Base-by-base conservation (phyloP, 73 alveolate species). In the Halteria grandinella region DNA sequence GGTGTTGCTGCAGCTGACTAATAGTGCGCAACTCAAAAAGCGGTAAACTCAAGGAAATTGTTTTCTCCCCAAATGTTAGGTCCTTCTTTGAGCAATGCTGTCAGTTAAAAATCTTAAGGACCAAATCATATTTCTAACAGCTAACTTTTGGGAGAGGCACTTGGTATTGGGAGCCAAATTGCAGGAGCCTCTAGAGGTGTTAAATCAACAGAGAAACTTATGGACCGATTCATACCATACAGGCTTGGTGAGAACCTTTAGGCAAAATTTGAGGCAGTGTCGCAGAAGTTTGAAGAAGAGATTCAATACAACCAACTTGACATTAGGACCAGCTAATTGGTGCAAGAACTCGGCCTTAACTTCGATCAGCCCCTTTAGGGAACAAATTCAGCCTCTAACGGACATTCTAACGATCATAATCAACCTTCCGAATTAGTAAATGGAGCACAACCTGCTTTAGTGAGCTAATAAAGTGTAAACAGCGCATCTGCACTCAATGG, bases 151-250 rank as follows among this genome's bases (percentile, higher is more conserved):
- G n/a, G n/a, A n/a, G n/a, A n/a, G n/a, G n/a, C n/a, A n/a, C n/a
- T n/a, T n/a, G n/a, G n/a, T n/a, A n/a, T n/a, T n/a, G n/a, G n/a
- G n/a, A n/a, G n/a, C n/a, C n/a, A n/a, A n/a, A n/a, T n/a, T n/a
- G n/a, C n/a, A n/a, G n/a, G n/a, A n/a, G n/a, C n/a, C n/a, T n/a
- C n/a, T n/a, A n/a, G n/a, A n/a, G n/a, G n/a, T n/a, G 57, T 57
- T 3, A 62, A 62, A 62, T 40, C 63, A 40, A 62, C 15, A 15
- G 78, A 62, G 27, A 62, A 62, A 31, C 45, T 62, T 17, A 62
- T 62, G 78, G 78, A 62, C 44, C 78, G 78, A 34, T 62, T 62
- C 25, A 62, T 62, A 7, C 78, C 78, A 4, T 62, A 60, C 25
- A 14, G 78, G 8, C 18, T 62, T 28, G 78, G 78, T 11, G 78